Evolutionary conservation across 208 protist species (phyloP), one percentile per base, ranked within the genome.

Genomic region (Acanthamoeba lenticulata): DNA sequence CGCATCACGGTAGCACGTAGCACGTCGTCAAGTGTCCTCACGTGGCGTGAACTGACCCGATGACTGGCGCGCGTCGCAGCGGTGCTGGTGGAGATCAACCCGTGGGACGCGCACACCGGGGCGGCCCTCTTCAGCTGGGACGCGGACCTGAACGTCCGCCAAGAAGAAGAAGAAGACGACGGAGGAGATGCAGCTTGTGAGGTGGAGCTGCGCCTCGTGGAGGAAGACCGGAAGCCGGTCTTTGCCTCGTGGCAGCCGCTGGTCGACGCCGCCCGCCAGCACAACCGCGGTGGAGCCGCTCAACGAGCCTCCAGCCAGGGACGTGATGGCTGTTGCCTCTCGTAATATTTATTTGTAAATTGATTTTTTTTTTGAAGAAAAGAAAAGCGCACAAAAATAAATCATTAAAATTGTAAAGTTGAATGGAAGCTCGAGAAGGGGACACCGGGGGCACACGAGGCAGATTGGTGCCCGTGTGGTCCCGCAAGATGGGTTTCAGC

Each of bases 401-500:
- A 52, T 52, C 5, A 52, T 52, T 19, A 52, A 19, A 15, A 15
- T 19, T 52, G 45, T 52, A 15, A 15, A 52, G 5, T 5, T 15
- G 45, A 15, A 5, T 52, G 45, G 45, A 15, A n/a, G n/a, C n/a
- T n/a, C n/a, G n/a, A n/a, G n/a, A n/a, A n/a, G n/a, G n/a, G n/a
- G n/a, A n/a, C n/a, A n/a, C n/a, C n/a, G n/a, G n/a, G n/a, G n/a
- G n/a, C n/a, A n/a, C n/a, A n/a, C n/a, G n/a, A n/a, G n/a, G n/a
- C n/a, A 5, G 45, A 52, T 52, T 52, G 45, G 45, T 52, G 45
- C 45, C 57, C 6, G 13, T 83, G 27, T 90, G 81, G 81, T 65
- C 45, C 40, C 6, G 38, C 9, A 90, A 90, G 29, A 90, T 90
- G 81, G 47, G 47, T 11, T 90, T 90, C 52, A 65, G 45, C 32